Evolutionary conservation across 768 basidiomycete species (phyloP).

Genomic region (Hemileccinum impolitum): DNA sequence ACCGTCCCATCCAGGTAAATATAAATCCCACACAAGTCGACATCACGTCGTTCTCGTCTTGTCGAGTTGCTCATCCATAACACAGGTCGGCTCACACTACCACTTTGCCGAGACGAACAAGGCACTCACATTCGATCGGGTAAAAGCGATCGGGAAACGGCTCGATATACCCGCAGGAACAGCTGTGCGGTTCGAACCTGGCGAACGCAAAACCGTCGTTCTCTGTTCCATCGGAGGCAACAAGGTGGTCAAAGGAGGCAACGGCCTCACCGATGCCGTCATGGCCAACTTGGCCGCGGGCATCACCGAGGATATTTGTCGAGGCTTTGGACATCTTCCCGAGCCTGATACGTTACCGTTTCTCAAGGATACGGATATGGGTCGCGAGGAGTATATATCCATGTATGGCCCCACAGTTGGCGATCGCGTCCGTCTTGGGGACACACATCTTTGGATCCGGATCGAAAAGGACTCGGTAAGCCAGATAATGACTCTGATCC

Average conservation of each 20-base stretch:
- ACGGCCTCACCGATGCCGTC: slow-evolving; percentile 41
- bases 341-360: slow-evolving; percentile 62
- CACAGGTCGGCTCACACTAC: slow-evolving; percentile 89
- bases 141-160: slow-evolving; percentile 73
- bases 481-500: not conserved
- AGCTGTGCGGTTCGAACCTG: slow-evolving; percentile 95
- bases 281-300: slow-evolving; percentile 52
- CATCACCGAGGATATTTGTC: slow-evolving; percentile 16
- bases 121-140: slow-evolving; percentile 77
- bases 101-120: slow-evolving; percentile 91
- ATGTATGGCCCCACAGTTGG: slow-evolving; percentile 97
- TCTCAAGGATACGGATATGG: slow-evolving; percentile 49
- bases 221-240: slow-evolving; percentile 77
- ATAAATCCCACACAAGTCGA: slow-evolving; percentile 14
- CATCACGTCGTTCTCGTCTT: not conserved
- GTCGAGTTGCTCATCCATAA: not conserved
- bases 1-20: slow-evolving; percentile 87
- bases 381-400: slow-evolving; percentile 74
- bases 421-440: slow-evolving; percentile 84
- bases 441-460: slow-evolving; percentile 87
- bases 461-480: slow-evolving; percentile 81
- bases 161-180: slow-evolving; percentile 95
- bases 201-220: slow-evolving; percentile 79
- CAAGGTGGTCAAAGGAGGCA: slow-evolving; percentile 75
- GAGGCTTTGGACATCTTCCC: slow-evolving; percentile 67